A percentile compares a stretch with the other conserved stretches of the same genome.
Evolutionary conservation across 148 eudicot genomes (phyloP).

Genomic region (Rhododendron kiyosumense): DNA sequence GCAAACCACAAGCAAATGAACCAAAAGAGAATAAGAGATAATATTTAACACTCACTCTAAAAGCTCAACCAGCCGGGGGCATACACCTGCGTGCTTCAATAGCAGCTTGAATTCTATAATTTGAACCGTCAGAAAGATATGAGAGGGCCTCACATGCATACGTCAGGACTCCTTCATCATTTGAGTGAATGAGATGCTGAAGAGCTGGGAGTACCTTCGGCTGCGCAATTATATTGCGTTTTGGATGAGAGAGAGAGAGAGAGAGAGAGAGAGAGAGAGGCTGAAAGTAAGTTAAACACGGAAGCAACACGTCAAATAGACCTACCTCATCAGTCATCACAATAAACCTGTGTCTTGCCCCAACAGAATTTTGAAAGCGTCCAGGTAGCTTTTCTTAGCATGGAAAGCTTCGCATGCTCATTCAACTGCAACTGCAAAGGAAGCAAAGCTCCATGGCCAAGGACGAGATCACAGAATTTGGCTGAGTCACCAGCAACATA

Average conservation of each 20-base stretch:
- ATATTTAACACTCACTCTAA: conserved; percentile 35
- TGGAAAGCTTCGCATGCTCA: conserved; percentile 43
- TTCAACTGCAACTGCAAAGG: conserved; percentile 40
- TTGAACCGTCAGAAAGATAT: conserved; percentile 65
- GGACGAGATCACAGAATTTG: conserved; percentile 48
- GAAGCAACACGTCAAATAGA: background rate
- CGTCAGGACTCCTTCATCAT: conserved; percentile 45
- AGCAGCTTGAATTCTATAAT: conserved; percentile 63
- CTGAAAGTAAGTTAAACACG: background rate
- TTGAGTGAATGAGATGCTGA: conserved; percentile 42
- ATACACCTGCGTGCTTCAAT: conserved; percentile 43
- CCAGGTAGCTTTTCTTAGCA: conserved; percentile 58
- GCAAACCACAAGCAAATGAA: background rate
- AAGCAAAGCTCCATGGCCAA: conserved; percentile 33
- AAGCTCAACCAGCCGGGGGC: conserved; percentile 51
- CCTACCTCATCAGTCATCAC: conserved; percentile 42
- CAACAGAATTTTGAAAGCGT: conserved; percentile 43
- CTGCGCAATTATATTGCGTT: conserved; percentile 22
- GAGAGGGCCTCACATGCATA: conserved; percentile 70
- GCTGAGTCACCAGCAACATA: conserved; percentile 59
- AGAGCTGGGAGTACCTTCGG: conserved; percentile 51
- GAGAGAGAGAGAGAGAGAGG: background rate
- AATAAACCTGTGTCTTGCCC: conserved; percentile 44
- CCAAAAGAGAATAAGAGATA: background rate
- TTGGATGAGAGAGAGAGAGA: background rate